Evolutionary conservation across 176 grass and related monocot species (phyloP), one percentile per base, ranked within the genome.

Genomic region (Pontederia crassipes): DNA sequence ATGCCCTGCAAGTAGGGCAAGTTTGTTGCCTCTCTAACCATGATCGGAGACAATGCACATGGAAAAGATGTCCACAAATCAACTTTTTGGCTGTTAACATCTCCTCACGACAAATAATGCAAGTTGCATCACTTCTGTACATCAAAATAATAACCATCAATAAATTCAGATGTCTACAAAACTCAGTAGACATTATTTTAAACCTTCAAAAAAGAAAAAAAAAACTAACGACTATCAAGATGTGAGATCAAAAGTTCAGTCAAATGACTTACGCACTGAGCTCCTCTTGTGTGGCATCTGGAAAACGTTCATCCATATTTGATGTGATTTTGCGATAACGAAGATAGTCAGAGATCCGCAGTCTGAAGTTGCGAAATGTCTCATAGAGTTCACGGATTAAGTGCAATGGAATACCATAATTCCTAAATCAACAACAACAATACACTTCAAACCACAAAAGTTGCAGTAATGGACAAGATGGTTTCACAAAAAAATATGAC

Each of bases 81-180:
- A 97, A 74, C 62, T 88, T 97, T 58, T 97, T 97, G 51, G 84
- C 93, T 59, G 79, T 77, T 10, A 86, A 81, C 93, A 97, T 97
- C 71, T 97, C 93, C 57, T 97, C 93, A 61, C 93, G 87, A 67
- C 93, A 97, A 80, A 97, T 97, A 67, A 97, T 97, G 70, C 93
- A 97, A 77, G 84, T 97, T 15, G 84, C 93, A 55, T 97, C 93
- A 1, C 84, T 85, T 73, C 93, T 97, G 28, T 40, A 56, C 9
- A 4, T 32, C 8, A 64, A 49, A 13, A 2, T 15, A 64, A 26
- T 64, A 54, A 61, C n/a, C 28, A 46, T 52, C 20, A 24, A 24
- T 24, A 24, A 24, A 24, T 24, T 24, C 20, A 24, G 20, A 24
- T 24, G 20, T 24, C 20, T 24, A 24, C 20, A 24, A 24, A 24